Base-by-base conservation (phyloP, 2,329 filamentous ascomycete species). In the Fusarium mundagurra region DNA sequence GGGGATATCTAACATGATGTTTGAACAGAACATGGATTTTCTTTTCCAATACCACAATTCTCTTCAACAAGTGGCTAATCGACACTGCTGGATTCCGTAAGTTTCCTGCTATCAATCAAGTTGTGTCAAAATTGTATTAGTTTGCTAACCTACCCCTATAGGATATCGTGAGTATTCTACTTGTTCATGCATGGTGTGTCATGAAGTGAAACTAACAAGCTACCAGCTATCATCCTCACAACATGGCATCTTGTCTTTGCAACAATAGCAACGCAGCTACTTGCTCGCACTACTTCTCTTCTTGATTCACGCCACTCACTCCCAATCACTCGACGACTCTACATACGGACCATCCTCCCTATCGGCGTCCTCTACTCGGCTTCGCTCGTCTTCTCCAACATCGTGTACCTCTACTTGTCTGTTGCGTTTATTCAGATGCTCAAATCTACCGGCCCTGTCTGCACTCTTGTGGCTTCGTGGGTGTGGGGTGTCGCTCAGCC, bases 21-120 rank as follows among this genome's bases (percentile, higher is more conserved):
- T 61, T 60, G 48, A 14, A 14, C 34, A 89, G 87, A 62, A 89
- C 90, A 79, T 97, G 94, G 94, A 97, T 97, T 76, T 88, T 94
- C 75, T 90, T 96, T 81, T 96, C 93, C 78, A 96, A 94, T 74
- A 87, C 90, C 78, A 94, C 95, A 71, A 97, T 97, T 80, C 85
- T 97, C 71, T 97, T 97, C 88, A 97, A 97, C 88, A 97, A 97
- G 86, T 95, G 93, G 90, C 90, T 97, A 57, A 88, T 97, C 68
- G 90, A 94, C 80, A 91, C 90, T 71, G 89, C 89, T 78, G 89
- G 92, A 65, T 96, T 96, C 83, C 88, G 92, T 94, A 85, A 87
- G 92, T 87, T 51, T 8, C 22, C 20, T 55, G 11, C 58, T 50
- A 34, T 18, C 29, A 16, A 44, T 41, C 33, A 41, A n/a, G n/a